phyloP scores from a whole-genome alignment of 1,139 yeast species.

The Geotrichum reessii region DNA sequence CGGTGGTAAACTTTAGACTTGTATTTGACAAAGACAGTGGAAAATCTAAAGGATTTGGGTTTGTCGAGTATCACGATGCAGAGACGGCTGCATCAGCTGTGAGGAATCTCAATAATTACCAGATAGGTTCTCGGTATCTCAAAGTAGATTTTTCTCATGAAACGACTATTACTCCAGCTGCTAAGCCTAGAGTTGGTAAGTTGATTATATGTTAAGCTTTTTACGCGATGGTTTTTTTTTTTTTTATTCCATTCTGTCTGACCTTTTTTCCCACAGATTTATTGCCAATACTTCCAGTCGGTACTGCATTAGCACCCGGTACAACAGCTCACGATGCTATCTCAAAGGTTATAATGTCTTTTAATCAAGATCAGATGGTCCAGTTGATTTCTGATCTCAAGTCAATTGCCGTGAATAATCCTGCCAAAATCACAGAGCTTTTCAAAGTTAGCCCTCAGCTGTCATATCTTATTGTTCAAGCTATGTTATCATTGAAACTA shows the following conservation, averaged over 20 bases:
- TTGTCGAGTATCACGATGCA: slow-evolving; percentile 63
- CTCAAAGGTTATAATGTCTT: slow-evolving; percentile 47
- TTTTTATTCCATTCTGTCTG: not conserved
- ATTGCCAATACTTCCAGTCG: slow-evolving; percentile 32
- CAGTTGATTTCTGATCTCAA: slow-evolving; percentile 57
- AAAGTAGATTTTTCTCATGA: slow-evolving; percentile 62
- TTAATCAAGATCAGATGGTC: slow-evolving; percentile 50
- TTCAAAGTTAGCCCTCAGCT: slow-evolving; percentile 75
- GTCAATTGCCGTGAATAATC: slow-evolving; percentile 56
- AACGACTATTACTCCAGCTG: slow-evolving; percentile 22
- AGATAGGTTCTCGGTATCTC: slow-evolving; percentile 64
- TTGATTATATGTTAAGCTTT: not conserved
- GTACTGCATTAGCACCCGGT: slow-evolving; percentile 44
- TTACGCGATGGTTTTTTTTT: not conserved
- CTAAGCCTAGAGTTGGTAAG: slow-evolving; percentile 7
- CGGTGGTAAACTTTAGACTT: slow-evolving; percentile 69
- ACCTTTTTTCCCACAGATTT: slow-evolving; percentile 2
- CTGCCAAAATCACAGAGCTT: slow-evolving; percentile 54
- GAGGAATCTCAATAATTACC: slow-evolving; percentile 74
- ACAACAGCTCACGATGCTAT: slow-evolving; percentile 54
- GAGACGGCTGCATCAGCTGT: slow-evolving; percentile 92
- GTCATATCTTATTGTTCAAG: slow-evolving; percentile 75
- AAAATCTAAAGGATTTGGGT: slow-evolving; percentile 85
- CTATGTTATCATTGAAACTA: slow-evolving; percentile 51
- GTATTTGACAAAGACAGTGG: slow-evolving; percentile 87